phyloP scores from a whole-genome alignment of 352 stramenopile genomes.

The Pythium pyrilobum region DNA sequence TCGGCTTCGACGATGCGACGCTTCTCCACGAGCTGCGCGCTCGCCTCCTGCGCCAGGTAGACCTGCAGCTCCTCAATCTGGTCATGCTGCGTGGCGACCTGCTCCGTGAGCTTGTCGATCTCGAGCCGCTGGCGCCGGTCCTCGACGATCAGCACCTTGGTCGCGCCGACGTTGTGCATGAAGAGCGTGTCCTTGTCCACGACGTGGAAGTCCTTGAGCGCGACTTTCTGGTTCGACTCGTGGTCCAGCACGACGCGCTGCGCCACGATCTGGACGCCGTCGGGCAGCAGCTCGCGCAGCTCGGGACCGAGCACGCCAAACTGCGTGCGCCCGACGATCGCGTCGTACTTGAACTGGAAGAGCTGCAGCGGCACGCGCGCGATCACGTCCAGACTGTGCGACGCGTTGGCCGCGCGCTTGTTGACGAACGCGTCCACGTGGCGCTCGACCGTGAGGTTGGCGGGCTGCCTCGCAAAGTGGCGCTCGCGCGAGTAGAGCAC shows the following conservation, averaged over 20 bases:
- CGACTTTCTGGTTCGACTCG: constrained; percentile 44
- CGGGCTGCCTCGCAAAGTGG: constrained; percentile 5
- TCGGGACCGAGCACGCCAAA: constrained; percentile 68
- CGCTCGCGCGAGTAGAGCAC: constrained; percentile 27
- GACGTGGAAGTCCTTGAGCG: constrained; percentile 77
- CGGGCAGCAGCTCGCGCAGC: constrained; percentile 47
- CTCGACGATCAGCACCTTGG: constrained; percentile 72
- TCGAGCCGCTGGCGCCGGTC: constrained; percentile 23
- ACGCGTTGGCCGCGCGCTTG: constrained; percentile 34
- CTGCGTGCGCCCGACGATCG: constrained; percentile 54
- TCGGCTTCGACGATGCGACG: constrained; percentile 50
- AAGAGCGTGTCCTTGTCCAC: constrained; percentile 89
- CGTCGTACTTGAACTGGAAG: constrained; percentile 83
- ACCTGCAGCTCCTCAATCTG: constrained; percentile 35
- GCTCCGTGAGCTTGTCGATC: constrained; percentile 24
- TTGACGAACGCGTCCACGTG: constrained; percentile 50
- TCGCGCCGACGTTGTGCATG: constrained; percentile 89
- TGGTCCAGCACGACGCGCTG: constrained; percentile 53
- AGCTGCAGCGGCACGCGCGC: constrained; percentile 46
- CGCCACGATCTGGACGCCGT: constrained; percentile 63
- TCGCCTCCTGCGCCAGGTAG: constrained; percentile 62
- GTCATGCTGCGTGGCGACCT: constrained; percentile 26
- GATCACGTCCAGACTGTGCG: constrained; percentile 42
- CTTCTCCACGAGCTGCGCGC: constrained; percentile 53
- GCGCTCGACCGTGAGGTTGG: constrained; percentile 38